phyloP scores from a whole-genome alignment of 106 monocot species.

The Phalaenopsis equestris region DNA sequence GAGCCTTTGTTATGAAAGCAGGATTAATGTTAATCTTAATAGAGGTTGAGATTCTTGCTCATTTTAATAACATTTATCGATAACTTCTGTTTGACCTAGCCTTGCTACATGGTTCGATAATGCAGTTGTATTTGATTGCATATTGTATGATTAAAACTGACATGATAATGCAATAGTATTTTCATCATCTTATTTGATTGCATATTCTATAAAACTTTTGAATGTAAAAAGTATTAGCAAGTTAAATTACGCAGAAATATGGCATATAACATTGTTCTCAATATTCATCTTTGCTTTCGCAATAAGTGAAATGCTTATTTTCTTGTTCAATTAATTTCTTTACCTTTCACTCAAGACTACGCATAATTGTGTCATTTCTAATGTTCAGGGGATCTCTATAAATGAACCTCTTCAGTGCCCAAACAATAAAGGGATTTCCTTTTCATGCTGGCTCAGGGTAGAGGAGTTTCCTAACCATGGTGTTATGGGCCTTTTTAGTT shows the following conservation, averaged over 20 bases:
- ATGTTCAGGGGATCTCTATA: slow-evolving; percentile 75
- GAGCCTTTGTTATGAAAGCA: background rate
- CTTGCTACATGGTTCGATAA: background rate
- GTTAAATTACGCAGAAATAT: background rate
- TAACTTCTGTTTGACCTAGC: background rate
- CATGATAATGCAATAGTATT: too few relatives aligned
- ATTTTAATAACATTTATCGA: background rate
- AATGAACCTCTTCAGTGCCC: slow-evolving; percentile 92
- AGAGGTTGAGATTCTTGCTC: background rate
- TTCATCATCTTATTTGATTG: background rate
- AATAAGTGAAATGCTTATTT: background rate
- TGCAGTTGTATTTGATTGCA: background rate
- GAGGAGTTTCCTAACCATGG: slow-evolving; percentile 67
- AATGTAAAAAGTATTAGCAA: background rate
- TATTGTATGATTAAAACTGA: background rate
- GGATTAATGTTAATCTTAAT: background rate
- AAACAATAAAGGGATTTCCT: slow-evolving; percentile 79
- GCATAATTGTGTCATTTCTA: slow-evolving; percentile 1
- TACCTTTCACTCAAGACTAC: background rate
- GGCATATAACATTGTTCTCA: background rate
- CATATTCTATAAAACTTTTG: background rate
- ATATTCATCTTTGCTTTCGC: background rate
- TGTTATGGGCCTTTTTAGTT: slow-evolving; percentile 82
- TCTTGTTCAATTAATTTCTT: background rate
- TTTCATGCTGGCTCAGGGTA: slow-evolving; percentile 92